Base-by-base conservation (phyloP, 805 yeast genomes). In the Ogataea haglerorum region DNA sequence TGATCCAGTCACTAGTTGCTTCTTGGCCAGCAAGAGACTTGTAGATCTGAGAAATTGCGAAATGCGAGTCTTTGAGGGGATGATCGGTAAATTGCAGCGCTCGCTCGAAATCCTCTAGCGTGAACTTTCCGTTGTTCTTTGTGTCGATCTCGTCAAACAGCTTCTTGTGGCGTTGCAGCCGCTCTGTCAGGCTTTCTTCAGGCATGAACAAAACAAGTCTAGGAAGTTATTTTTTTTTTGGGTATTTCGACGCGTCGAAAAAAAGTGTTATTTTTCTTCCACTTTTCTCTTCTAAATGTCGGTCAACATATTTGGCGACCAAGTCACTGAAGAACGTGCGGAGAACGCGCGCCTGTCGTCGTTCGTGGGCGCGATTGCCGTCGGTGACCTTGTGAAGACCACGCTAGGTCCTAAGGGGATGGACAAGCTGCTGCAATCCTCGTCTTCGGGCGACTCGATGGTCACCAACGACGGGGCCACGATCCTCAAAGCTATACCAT, bases 391-490 rank as follows among this genome's bases (percentile, higher is more conserved):
- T 46, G 99, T 91, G 33, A 91, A 91, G 65, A 72, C 89, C 22
- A 85, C 99, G 3, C 70, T 93, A 49, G 99, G 99, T 12, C 99
- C 99, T 47, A 91, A 93, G 61, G 99, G 99, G 48, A 91, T 93
- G 98, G 99, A 93, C 65, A 93, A 93, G 63, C 70, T 93, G 48
- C 70, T 93, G 47, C 96, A 88, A 58, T 82, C 95, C 50, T 85
- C 96, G 14, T 75, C 89, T 4, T 78, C 93, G 30, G 87, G 86
- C 34, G 73, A 72, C 40, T 73, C 93, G 2, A 58, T 90, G 58
- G 90, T 93, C 27, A 93, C 99, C 35, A 93, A 93, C 63, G 99
- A 93, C 69, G 99, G 99, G 47, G 99, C 99, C 36, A 93, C 99
- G 2, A 93, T 93, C 49, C 70, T 93, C 50, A 89, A 90, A 57